Evolutionary conservation across 2,329 filamentous ascomycete genomes (phyloP), one percentile per base, ranked within the genome.

Genomic region (Colletotrichum sp.): DNA sequence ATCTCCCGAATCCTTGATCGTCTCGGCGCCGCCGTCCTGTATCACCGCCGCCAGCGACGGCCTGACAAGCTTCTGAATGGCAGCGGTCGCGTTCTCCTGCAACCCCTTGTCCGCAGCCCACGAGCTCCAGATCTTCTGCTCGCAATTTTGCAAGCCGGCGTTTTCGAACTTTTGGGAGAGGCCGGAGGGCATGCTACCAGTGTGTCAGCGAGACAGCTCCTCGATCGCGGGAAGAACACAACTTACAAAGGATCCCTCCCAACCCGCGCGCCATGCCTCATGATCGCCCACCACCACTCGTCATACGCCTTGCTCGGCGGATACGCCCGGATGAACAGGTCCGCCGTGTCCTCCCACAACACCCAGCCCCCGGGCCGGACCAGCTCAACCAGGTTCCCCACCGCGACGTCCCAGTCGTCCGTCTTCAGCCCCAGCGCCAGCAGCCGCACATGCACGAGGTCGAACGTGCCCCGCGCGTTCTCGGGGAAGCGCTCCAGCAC

Each of bases 391-490:
- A 79, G 32, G n/a, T 79, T 78, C 16, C 15, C 22, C 8, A 74
- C 72, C 16, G 59, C 66, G 5, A 27, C 25, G 36, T 77, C 59
- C 78, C 78, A 80, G 27, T 80, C 69, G 9, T 68, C 77, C 2
- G 61, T 64, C 69, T 76, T 79, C 27, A 78, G 63, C 8, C 59
- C 78, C 30, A 66, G 59, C 36, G 72, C 71, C 28, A 79, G 22
- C 6, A 77, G 69, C 22, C 78, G 36, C 4, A 79, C 75, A n/a
- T 79, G 78, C 0, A 80, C 78, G 6, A 79, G 59, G 19, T 79
- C 78, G 34, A 79, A 80, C 3, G 63, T 68, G 1, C 73, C 78
- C 15, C 34, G 13, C 8, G 75, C 7, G 30, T 77, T 69, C 6
- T 60, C 39, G 2, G 78, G 73, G 19, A 79, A 79, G 3, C 74